Percentiles rank a stretch among this genome's conserved stretches.
These are phyloP conservation scores for Pelargonium cotyledonis DNA, from an alignment of 441 rosid species.

Conservation along the genomic window DNA sequence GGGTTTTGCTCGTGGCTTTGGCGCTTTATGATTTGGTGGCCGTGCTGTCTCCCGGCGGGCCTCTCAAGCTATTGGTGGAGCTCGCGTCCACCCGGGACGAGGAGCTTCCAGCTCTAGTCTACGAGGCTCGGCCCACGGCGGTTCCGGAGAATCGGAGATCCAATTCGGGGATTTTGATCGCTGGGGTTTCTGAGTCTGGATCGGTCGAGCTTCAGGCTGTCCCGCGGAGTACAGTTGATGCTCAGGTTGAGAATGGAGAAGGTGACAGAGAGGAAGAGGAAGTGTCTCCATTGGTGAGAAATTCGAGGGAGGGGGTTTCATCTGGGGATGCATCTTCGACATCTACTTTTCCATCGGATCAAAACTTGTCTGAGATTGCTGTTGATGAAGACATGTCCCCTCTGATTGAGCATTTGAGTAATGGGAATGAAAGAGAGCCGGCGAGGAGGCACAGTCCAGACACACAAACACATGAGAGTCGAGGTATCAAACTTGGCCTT, in stretches of 20 bases:
- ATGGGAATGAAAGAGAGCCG: constrained; percentile 41
- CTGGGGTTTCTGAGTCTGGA: constrained; percentile 55
- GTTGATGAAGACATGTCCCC: constrained; percentile 75
- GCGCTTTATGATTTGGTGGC: constrained; percentile 89
- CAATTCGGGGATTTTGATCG: constrained; percentile 53
- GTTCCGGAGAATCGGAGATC: constrained; percentile 35
- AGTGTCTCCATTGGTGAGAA: constrained; percentile 42
- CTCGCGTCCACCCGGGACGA: constrained; percentile 81
- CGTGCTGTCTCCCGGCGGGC: constrained; percentile 94
- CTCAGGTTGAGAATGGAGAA: constrained; percentile 29
- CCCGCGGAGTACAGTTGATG: constrained; percentile 27
- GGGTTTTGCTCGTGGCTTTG: constrained; percentile 76
- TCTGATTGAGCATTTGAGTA: constrained; percentile 47
- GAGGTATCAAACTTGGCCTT: constrained; percentile 88
- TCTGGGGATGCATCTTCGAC: constrained; percentile 38
- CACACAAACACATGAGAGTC: constrained; percentile 17
- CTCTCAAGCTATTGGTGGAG: constrained; percentile 86
- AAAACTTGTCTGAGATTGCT: constrained; percentile 33
- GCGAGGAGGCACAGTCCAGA: constrained; percentile 31
- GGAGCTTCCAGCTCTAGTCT: constrained; percentile 90
- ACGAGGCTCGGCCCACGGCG: constrained; percentile 84
- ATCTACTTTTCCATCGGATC: constrained; percentile 35
- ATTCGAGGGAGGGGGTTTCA: constrained; percentile 30
- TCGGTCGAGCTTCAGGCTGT: constrained; percentile 73
- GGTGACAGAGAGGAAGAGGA: constrained; percentile 37